Percentiles rank a stretch among this genome's conserved stretches.
phyloP scores from a whole-genome alignment of 441 rosid species.

The Manihot esculenta region DNA sequence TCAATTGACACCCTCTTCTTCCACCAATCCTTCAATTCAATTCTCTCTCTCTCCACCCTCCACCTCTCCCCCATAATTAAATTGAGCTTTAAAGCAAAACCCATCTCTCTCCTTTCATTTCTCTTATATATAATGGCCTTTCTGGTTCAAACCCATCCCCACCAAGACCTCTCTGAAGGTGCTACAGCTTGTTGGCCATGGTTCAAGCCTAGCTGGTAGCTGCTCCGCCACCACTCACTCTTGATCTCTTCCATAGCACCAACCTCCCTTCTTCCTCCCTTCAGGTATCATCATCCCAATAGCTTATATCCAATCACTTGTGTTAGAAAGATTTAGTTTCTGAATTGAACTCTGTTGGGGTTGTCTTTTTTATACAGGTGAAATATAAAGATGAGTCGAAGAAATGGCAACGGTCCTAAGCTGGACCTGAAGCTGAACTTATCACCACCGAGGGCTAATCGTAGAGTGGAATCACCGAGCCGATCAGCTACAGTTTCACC shows the following conservation, averaged over 20 bases:
- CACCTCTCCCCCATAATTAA: conserved; percentile 65
- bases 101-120: conserved; percentile 41
- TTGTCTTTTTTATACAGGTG: conserved; percentile 12
- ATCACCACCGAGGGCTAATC: conserved; percentile 67
- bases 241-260: conserved; percentile 5
- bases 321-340: background rate
- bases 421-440: conserved; percentile 89
- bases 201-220: conserved; percentile 14
- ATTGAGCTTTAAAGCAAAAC: conserved; percentile 62
- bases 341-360: background rate
- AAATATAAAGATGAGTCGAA: conserved; percentile 58
- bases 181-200: conserved; percentile 4
- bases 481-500: conserved; percentile 70
- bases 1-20: conserved; percentile 63
- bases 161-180: conserved; percentile 20
- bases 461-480: conserved; percentile 48
- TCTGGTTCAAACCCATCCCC: conserved; percentile 38
- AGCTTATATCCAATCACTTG: too few relatives aligned
- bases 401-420: conserved; percentile 57
- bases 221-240: background rate
- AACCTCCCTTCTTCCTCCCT: conserved; percentile 3
- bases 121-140: conserved; percentile 57
- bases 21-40: conserved; percentile 57
- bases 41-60: conserved; percentile 34
- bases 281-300: too few relatives aligned